Evolutionary conservation across 2,329 filamentous ascomycete genomes (phyloP), one percentile per base, ranked within the genome.

Genomic region (Fusarium albosuccineum): DNA sequence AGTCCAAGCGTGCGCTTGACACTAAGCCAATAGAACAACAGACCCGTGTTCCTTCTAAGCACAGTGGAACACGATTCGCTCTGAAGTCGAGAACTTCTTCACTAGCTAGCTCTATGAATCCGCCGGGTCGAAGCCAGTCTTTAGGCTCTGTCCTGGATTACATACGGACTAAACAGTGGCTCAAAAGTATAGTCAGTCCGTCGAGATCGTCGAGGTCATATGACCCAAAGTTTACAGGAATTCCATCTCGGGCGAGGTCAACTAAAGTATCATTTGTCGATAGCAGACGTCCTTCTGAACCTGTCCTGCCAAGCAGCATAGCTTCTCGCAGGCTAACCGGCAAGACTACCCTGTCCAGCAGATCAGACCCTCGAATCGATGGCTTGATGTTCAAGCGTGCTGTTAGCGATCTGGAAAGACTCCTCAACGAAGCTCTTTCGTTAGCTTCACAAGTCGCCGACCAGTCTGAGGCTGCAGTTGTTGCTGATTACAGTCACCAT

Each of bases 341-440:
- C 8, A 60, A 62, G 14, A 70, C 71, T 14, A 51, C 55, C 8
- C 39, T 67, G 9, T 71, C 72, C 26, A 63, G 67, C 11, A 68
- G 60, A 10, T 67, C 67, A n/a, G 65, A 71, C 14, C 54, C 66
- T 8, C 70, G 54, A 9, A 62, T 77, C 33, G 74, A 78, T 39
- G 68, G 70, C 3, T 33, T 64, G 26, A 57, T 62, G 8, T 80
- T 83, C 62, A 77, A 76, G 42, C 75, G 70, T 6, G 77, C 79
- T 3, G 74, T 83, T 36, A 74, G 74, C 36, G 80, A 85, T 59
- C 73, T 86, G 27, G 83, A 86, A 60, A 75, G 79, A 26, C 78
- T 86, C 16, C 69, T 86, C 6, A 79, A 75, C 33, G 83, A 86
- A 70, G 82, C 82, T 10, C 67, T 85, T 9, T 72, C 77, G 2